These are phyloP conservation scores for Hysterium pulicare DNA, from an alignment of 2,329 filamentous ascomycete genomes.

Conservation along the genomic window DNA sequence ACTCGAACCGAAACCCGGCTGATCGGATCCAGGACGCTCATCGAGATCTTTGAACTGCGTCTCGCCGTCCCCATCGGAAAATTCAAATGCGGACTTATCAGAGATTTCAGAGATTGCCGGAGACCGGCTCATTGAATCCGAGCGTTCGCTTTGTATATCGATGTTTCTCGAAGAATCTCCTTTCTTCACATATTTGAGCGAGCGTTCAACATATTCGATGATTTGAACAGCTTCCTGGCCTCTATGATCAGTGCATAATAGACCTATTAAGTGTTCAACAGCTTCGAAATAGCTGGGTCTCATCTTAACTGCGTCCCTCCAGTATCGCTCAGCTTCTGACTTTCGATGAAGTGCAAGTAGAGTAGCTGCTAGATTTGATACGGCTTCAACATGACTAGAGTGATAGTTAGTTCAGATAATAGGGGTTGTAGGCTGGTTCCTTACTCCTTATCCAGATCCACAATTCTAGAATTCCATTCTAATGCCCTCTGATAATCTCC, in stretches of 20 bases:
- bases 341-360: conserved; percentile 78
- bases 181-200: conserved; percentile 54
- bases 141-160: conserved; percentile 58
- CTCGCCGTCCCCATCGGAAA: conserved; percentile 47
- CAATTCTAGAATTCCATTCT: conserved; percentile 69
- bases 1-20: conserved; percentile 67
- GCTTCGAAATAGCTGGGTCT: conserved; percentile 91
- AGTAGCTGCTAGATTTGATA: conserved; percentile 89
- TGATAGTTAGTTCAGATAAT: conserved; percentile 11
- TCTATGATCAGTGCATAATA: conserved; percentile 78
- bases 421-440: conserved; percentile 15
- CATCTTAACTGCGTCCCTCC: conserved; percentile 77
- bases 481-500: conserved; percentile 77
- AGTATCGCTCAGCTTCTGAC: conserved; percentile 80
- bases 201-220: conserved; percentile 78
- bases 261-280: conserved; percentile 86
- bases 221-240: conserved; percentile 81
- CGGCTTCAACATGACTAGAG: conserved; percentile 79
- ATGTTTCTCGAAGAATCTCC: conserved; percentile 46
- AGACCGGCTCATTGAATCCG: conserved; percentile 55
- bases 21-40: conserved; percentile 40
- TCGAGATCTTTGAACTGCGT: conserved; percentile 36
- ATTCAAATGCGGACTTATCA: conserved; percentile 57
- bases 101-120: conserved; percentile 53
- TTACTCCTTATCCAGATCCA: conserved; percentile 56